phyloP scores from a whole-genome alignment of 305 asterid species.

The Petunia hybrid region DNA sequence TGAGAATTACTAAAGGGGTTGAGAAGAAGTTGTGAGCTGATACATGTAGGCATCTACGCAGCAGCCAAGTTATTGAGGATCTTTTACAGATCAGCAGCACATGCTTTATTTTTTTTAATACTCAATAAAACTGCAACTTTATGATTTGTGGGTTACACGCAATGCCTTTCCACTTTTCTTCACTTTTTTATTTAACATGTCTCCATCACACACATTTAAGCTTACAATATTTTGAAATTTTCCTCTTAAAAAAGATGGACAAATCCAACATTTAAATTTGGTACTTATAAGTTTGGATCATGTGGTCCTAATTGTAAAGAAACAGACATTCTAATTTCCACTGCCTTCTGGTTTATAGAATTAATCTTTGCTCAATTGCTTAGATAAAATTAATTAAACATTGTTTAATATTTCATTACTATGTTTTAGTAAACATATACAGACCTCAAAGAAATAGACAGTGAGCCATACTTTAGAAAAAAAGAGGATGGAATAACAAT shows the following conservation, averaged over 20 bases:
- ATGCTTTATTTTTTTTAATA: not conserved
- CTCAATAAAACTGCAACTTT: not conserved
- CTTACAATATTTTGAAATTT: not conserved
- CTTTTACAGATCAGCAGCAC: constrained; percentile 28
- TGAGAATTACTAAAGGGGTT: constrained; percentile 4
- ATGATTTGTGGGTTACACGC: constrained; percentile 23
- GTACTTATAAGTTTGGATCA: not conserved
- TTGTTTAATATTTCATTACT: too few relatives aligned
- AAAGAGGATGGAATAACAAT: too few relatives aligned
- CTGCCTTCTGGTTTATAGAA: not conserved
- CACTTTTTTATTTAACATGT: not conserved
- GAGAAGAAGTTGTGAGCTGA: not conserved
- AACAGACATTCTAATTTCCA: not conserved
- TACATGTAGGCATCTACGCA: constrained; percentile 31
- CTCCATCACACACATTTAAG: not conserved
- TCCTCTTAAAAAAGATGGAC: not conserved
- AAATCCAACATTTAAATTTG: not conserved
- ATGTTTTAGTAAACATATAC: too few relatives aligned
- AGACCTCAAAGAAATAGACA: too few relatives aligned
- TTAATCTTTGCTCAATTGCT: too few relatives aligned
- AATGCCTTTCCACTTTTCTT: constrained; percentile 5
- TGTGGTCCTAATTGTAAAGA: not conserved
- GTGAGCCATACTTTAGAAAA: too few relatives aligned
- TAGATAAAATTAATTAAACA: too few relatives aligned
- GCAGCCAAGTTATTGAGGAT: constrained; percentile 16